Evolutionary conservation across 306 rosid species (phyloP).

Genomic region (Rosa chinensis): DNA sequence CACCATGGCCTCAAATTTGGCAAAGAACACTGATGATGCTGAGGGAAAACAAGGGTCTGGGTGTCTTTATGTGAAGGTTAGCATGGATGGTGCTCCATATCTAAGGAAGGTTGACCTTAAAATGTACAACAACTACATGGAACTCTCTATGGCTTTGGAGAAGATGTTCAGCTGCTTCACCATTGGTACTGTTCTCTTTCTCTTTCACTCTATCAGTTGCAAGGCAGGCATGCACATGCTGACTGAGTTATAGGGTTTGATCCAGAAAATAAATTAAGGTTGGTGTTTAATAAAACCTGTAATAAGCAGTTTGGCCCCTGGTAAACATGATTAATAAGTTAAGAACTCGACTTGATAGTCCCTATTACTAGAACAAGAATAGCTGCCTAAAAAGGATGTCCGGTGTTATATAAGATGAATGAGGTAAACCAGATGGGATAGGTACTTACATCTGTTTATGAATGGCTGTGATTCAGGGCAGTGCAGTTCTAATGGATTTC

Average conservation of each 20-base stretch:
- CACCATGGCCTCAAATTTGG: slow-evolving; percentile 65
- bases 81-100: slow-evolving; percentile 99
- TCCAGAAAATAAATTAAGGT: not conserved
- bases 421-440: not conserved
- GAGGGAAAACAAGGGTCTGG: slow-evolving; percentile 60
- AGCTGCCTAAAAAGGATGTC: not conserved
- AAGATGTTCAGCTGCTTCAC: slow-evolving; percentile 96
- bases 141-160: slow-evolving; percentile 86
- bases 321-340: not conserved
- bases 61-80: slow-evolving; percentile 82
- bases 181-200: slow-evolving; percentile 52
- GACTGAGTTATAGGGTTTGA: slow-evolving; percentile 6
- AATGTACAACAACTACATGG: slow-evolving; percentile 61
- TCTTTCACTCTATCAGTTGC: slow-evolving; percentile 1
- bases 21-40: slow-evolving; percentile 60
- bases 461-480: slow-evolving; percentile 56
- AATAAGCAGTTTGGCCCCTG: not conserved
- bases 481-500: slow-evolving; percentile 68
- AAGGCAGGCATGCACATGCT: slow-evolving; percentile 10
- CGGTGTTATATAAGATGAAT: not conserved
- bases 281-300: not conserved
- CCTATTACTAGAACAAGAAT: not conserved
- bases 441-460: not conserved
- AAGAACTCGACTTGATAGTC: not conserved
- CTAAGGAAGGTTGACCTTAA: slow-evolving; percentile 88